Base-by-base conservation (phyloP, 169 alveolate species). In the Plasmodium gonderi region DNA sequence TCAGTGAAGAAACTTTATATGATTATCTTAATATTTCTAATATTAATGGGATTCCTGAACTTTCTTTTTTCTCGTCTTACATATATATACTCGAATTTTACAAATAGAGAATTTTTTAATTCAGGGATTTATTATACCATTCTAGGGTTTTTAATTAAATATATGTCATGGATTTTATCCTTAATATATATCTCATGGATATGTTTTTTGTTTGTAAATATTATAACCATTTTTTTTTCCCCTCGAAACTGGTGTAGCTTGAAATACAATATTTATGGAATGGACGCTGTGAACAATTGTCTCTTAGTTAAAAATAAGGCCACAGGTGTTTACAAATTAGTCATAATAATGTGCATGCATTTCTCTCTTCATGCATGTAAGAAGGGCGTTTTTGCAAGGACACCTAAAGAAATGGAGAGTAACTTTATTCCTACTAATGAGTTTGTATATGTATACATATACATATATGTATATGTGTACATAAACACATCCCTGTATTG, bases 21-120 rank as follows among this genome's bases (percentile, higher is more conserved):
- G 92, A 26, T 33, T 23, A 4, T 83, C 26, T 54, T 83, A 51
- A 51, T 72, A 72, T 83, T 83, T 49, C 14, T 83, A 14, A 33
- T 51, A 45, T 83, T 83, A 44, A 83, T 83, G 92, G 92, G 82
- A 72, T 83, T 69, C 12, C 29, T 83, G 5, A 83, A 83, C 44
- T 83, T 83, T 42, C 45, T 83, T 49, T 69, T 83, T 83, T 83
- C 92, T 38, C 92, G 92, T 76, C 67, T 83, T 17, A 83, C 92
- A 26, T 72, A 49, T 83, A 33, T 83, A 38, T 83, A 83, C 77
- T 83, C 92, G n/a, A 83, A 72, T 33, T 83, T 83, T 47, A 83
- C 92, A 7, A 83, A 83, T 14, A 83, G 83, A 14, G 92, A 72
- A 64, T 83, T 83, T 38, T 83, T 83, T 72, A 83, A 36, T 54